Evolutionary conservation across 805 yeast species (phyloP), one percentile per base, ranked within the genome.

Genomic region (Ogataea haglerorum): DNA sequence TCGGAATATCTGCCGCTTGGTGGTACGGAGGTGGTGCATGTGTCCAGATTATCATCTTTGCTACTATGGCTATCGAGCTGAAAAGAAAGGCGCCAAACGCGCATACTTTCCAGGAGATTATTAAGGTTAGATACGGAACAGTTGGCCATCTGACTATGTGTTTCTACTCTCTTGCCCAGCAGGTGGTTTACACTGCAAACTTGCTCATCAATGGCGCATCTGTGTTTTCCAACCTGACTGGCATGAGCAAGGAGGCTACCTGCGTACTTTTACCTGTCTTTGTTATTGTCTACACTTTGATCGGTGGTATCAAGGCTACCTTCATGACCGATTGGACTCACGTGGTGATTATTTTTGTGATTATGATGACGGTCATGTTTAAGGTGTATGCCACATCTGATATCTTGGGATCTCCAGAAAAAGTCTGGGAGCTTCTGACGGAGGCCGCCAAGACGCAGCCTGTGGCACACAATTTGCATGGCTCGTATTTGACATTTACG

Each of bases 231-330:
- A 51, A 48, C 32, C 43, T 63, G 10, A 62, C 69, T 15, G 68
- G 67, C 12, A 54, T 63, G 46, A 56, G 58, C 40, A 53, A 56
- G 34, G 65, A 58, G 33, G 69, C 67, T 3, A 54, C 65, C 2
- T 51, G 57, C 23, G 60, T 63, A 12, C 46, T 65, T 17, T 53
- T 65, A 16, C 70, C 69, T 1, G 38, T 65, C 12, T 67, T 66
- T 30, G 69, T 64, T 27, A 52, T 61, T 13, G 49, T 64, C 22
- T 66, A 66, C 46, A 64, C 70, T 1, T 49, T 64, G n/a, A 51
- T 65, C 35, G 70, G 72, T 22, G 72, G 70, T 31, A 60, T 66
- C 38, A 66, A 66, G 41, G 70, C 70, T 3, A 64, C 70, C 3
- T 65, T 66, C 46, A 51, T 66, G 25, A 62, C 70, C 6, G 70